Conservation (phyloP, 2,329 filamentous ascomycete species). For the Fusarium hostae region DNA sequence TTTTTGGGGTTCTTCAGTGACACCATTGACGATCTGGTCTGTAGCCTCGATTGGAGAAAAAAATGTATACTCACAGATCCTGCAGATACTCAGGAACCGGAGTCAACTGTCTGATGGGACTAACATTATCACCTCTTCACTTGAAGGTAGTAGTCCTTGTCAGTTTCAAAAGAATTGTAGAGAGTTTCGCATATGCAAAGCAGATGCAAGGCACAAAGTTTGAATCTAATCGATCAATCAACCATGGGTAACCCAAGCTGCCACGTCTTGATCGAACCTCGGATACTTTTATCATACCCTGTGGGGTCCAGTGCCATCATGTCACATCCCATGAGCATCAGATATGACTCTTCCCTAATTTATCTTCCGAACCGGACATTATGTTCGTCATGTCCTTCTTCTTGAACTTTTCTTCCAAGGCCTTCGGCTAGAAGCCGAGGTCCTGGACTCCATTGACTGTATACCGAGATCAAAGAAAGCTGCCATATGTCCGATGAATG, state of each 20-base stretch:
- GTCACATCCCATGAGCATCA: constrained; percentile 3
- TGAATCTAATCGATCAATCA: background rate
- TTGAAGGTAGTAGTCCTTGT: background rate
- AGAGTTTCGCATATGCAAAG: background rate
- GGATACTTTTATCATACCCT: background rate
- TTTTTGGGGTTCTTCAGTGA: constrained; percentile 21
- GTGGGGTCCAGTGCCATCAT: background rate
- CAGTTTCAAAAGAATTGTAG: background rate
- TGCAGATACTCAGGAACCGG: background rate
- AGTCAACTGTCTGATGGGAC: background rate
- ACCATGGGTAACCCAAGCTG: background rate
- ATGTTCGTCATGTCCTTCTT: background rate
- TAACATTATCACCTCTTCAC: background rate
- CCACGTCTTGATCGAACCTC: constrained; percentile 1
- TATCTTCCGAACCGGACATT: constrained; percentile 17
- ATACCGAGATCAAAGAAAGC: constrained; percentile 4
- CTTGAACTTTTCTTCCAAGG: background rate
- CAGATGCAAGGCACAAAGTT: background rate
- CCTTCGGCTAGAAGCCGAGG: constrained; percentile 33
- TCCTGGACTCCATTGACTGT: constrained; percentile 1
- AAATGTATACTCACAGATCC: constrained; percentile 21
- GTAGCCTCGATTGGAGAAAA: constrained; percentile 9
- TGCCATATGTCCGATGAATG: constrained; percentile 24
- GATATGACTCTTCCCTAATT: background rate
- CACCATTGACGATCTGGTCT: constrained; percentile 33